Evolutionary conservation across 306 rosid species (phyloP).

Genomic region (Vicia villosa): DNA sequence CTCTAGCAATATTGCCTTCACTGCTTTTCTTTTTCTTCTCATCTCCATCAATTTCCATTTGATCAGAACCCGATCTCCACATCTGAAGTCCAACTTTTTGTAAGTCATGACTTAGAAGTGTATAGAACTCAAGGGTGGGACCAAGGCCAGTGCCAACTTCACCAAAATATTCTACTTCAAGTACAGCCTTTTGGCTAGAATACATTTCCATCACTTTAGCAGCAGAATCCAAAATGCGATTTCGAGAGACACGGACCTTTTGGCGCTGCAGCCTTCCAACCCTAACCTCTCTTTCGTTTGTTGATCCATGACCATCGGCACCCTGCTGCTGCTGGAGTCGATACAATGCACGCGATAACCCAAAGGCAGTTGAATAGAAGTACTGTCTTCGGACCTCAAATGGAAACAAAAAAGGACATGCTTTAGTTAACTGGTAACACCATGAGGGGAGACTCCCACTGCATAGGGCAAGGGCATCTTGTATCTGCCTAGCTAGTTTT

Average conservation of each 20-base stretch:
- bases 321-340: constrained; percentile 99
- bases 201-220: constrained; percentile 99
- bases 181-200: constrained; percentile 97
- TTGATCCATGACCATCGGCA: constrained; percentile 92
- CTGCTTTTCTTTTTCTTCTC: constrained; percentile 50
- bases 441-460: constrained; percentile 99
- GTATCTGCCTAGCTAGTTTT: constrained; percentile 93
- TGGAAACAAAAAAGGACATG: constrained; percentile 97
- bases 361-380: constrained; percentile 97
- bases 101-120: constrained; percentile 92
- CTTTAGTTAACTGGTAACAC: constrained; percentile 98
- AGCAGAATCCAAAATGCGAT: constrained; percentile 96
- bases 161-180: constrained; percentile 99
- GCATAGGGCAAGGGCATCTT: constrained; percentile 99
- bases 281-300: constrained; percentile 90
- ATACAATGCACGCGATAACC: constrained; percentile 90
- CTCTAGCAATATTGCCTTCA: constrained; percentile 46
- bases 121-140: constrained; percentile 97
- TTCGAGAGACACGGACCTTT: constrained; percentile 95
- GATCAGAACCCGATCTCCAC: constrained; percentile 83
- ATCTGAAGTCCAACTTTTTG: constrained; percentile 79
- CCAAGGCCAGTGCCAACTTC: constrained; percentile 99
- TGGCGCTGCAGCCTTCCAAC: constrained; percentile 98
- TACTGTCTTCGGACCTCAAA: constrained; percentile 95
- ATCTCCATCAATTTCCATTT: constrained; percentile 77